Conservation (phyloP, 2,329 filamentous ascomycete species). For the Epichloe glyceriae region DNA sequence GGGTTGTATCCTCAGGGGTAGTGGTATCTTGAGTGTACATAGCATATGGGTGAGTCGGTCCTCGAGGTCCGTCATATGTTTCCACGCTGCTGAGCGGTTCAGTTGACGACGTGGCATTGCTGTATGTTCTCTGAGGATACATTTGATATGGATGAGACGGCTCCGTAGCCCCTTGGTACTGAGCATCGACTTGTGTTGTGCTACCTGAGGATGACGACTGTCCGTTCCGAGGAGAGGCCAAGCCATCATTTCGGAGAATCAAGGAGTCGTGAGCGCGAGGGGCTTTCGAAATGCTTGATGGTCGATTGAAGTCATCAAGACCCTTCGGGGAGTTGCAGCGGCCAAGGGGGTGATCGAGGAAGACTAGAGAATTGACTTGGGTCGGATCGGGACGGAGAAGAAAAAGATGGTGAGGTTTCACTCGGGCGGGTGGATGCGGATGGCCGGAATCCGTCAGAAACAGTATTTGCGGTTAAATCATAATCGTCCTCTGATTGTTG, state of each 20-base stretch:
- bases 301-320: conserved; percentile 20
- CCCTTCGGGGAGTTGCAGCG: conserved; percentile 13
- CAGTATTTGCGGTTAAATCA: conserved; percentile 34
- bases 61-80: conserved; percentile 46
- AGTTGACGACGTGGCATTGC: conserved; percentile 61
- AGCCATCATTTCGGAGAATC: conserved; percentile 38
- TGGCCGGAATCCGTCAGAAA: conserved; percentile 41
- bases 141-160: conserved; percentile 77
- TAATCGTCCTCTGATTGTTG: conserved; percentile 30
- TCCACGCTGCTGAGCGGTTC: conserved; percentile 21
- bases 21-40: conserved; percentile 75
- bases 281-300: conserved; percentile 45
- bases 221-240: conserved; percentile 11
- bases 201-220: conserved; percentile 2
- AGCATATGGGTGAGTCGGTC: conserved; percentile 72
- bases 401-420: conserved; percentile 7
- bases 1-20: conserved; percentile 32
- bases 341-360: conserved; percentile 10
- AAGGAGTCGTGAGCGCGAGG: conserved; percentile 35
- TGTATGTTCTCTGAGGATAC: conserved; percentile 63
- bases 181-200: conserved; percentile 38
- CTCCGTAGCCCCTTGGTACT: conserved; percentile 55
- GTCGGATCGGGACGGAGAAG: conserved; percentile 10
- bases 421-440: neutral
- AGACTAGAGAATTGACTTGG: neutral